Base-by-base conservation (phyloP, 2,329 filamentous ascomycete genomes). In the Fusarium dlaminii region DNA sequence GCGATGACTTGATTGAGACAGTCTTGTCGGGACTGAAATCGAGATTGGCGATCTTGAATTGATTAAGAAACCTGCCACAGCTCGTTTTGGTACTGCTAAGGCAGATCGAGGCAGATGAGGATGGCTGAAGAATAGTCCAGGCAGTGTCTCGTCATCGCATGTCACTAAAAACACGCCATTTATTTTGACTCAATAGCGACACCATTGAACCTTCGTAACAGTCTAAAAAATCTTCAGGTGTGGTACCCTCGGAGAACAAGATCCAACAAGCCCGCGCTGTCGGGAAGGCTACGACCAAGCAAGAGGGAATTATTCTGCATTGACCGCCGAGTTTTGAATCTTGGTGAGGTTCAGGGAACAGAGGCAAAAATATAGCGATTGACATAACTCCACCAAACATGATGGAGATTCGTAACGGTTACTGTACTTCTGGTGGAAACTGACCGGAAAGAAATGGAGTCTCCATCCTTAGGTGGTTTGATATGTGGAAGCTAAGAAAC, bases 1-100 rank as follows among this genome's bases (percentile, higher is more conserved):
- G 30, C 34, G 43, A 74, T 72, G 46, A 66, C 72, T 57, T 68
- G 66, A 61, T 67, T 66, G 56, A 71, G 56, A 70, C 68, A 63
- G 66, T 68, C 66, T 63, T 68, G 56, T 48, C 55, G 34, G 45
- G 22, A 49, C 27, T 58, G 52, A 67, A 72, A 78, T 77, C 72
- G 76, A 73, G 76, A 78, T 76, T 76, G 73, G 54, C 76, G 70
- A 76, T 73, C 63, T 61, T 72, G 63, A 63, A 55, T 70, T 72
- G 49, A 65, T 54, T 32, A 60, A 49, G 37, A 68, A 69, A 65
- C 60, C 72, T 57, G 68, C 59, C 56, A 61, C 32, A 60, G 48
- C 39, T 69, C 39, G 39, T 40, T 62, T 45, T 66, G 46, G 65
- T 14, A 42, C 58, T 58, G 20, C 62, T 67, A 67, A 59, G 62